Conservation (phyloP, 306 rosid genomes). For the Glycine latifolia region DNA sequence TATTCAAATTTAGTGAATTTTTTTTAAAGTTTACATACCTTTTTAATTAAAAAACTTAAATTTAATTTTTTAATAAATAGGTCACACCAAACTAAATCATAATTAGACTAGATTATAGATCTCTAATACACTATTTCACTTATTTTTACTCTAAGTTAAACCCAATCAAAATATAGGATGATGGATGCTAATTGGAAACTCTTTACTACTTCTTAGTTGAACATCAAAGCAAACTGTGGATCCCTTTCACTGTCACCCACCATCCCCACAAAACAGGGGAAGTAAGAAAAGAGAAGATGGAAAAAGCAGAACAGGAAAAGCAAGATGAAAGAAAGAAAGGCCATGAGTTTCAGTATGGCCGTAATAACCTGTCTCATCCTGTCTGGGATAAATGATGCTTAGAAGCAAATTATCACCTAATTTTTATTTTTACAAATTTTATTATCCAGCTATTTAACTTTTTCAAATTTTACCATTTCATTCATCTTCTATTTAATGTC, state of each 20-base stretch:
- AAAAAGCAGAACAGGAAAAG: conserved; percentile 34
- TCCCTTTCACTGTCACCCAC: conserved; percentile 36
- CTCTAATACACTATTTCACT: no score
- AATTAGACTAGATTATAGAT: no score
- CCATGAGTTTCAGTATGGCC: conserved; percentile 40
- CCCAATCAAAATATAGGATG: neutral
- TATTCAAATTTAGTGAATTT: no score
- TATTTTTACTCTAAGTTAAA: no score
- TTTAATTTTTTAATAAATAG: no score
- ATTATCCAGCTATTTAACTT: no score
- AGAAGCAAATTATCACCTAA: neutral
- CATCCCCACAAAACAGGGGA: conserved; percentile 22
- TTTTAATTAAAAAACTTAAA: no score
- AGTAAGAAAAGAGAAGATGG: conserved; percentile 15
- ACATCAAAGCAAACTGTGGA: conserved; percentile 32
- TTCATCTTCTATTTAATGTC: no score
- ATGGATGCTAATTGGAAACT: conserved; percentile 5
- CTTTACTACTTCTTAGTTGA: neutral
- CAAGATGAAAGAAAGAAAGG: neutral
- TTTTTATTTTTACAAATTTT: no score
- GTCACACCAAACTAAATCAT: no score
- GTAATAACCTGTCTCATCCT: conserved; percentile 35
- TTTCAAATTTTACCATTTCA: no score
- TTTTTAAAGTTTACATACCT: no score
- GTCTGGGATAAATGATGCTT: conserved; percentile 27